phyloP scores from a whole-genome alignment of 768 basidiomycete genomes.

The Leccinum subgranulosum region DNA sequence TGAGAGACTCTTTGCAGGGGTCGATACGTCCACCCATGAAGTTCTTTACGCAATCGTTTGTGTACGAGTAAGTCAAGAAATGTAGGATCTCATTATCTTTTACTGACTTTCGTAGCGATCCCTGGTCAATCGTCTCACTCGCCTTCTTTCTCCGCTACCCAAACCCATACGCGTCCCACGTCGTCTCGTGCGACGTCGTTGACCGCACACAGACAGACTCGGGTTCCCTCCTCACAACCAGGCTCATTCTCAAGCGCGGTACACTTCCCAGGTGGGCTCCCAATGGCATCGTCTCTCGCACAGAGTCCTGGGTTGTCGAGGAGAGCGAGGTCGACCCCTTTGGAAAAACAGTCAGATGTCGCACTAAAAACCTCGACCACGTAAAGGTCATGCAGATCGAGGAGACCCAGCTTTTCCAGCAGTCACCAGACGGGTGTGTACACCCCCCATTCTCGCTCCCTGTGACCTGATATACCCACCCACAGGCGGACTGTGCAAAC shows the following conservation, averaged over 20 bases:
- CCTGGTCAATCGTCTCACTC: conserved; percentile 88
- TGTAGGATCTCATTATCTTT: neutral
- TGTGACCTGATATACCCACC: conserved; percentile 1
- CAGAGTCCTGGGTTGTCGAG: conserved; percentile 94
- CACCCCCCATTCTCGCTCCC: neutral
- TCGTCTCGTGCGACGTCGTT: conserved; percentile 94
- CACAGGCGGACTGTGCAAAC: conserved; percentile 75
- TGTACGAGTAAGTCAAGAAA: conserved; percentile 47
- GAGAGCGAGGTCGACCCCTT: conserved; percentile 91
- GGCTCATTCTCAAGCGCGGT: conserved; percentile 90
- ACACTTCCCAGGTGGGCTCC: conserved; percentile 92
- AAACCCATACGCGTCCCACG: conserved; percentile 91
- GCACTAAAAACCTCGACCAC: conserved; percentile 89
- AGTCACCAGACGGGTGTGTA: conserved; percentile 66
- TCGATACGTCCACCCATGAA: conserved; percentile 39
- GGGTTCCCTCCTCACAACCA: conserved; percentile 79
- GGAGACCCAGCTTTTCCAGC: conserved; percentile 72
- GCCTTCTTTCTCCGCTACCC: conserved; percentile 96
- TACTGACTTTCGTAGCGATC: conserved; percentile 54
- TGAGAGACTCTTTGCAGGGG: conserved; percentile 24
- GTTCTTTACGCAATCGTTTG: conserved; percentile 54
- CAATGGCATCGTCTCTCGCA: conserved; percentile 72
- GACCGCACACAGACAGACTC: conserved; percentile 70
- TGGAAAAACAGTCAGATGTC: conserved; percentile 70
- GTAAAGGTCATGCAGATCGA: conserved; percentile 92